phyloP scores from a whole-genome alignment of 176 grass and related monocot genomes.

The maize (Zea mays) region Zm-B73-REFERENCE-NAM-5.0 NC_050096.1:200449501-200450000 shows the following conservation, averaged over 20 bases:
- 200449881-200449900: conserved; percentile 19
- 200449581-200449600: neutral
- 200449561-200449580: conserved; percentile 11
- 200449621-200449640: conserved; percentile 62
- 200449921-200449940: conserved; percentile 67
- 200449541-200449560: conserved; percentile 49
- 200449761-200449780: conserved; percentile 73
- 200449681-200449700: conserved; percentile 88
- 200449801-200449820: conserved; percentile 79
- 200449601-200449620: conserved; percentile 4
- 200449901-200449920: conserved; percentile 6
- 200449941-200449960: conserved; percentile 55
- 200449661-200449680: conserved; percentile 85
- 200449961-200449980: conserved; percentile 46
- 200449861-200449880: conserved; percentile 23
- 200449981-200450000: conserved; percentile 80
- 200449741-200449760: conserved; percentile 76
- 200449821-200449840: conserved; percentile 65
- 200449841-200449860: conserved; percentile 22
- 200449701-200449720: conserved; percentile 92
- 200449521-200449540: conserved; percentile 76
- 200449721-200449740: conserved; percentile 78
- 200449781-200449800: conserved; percentile 65
- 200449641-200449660: conserved; percentile 76
- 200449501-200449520: conserved; percentile 85